Base-by-base conservation (phyloP, 2,329 filamentous ascomycete genomes). In the Cordyceps militaris region DNA sequence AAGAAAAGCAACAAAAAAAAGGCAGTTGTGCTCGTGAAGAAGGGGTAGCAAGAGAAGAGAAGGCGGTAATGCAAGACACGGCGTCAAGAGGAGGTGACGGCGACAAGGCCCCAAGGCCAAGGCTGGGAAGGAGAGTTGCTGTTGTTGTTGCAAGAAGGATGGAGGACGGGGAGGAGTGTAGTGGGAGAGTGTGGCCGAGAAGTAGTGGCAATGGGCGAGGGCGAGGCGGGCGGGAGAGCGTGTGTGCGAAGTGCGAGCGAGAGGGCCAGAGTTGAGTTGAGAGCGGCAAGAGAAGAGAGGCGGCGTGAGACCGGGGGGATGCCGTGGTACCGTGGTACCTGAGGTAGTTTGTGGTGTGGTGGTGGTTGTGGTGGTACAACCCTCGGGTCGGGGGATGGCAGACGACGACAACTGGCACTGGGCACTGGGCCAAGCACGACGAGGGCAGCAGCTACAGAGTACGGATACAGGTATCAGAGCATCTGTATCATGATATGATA, bases 1-100 rank as follows among this genome's bases (percentile, higher is more conserved):
- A 56, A 14, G 30, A 57, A 52, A 57, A 57, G 47, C 28, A 57
- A 52, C 46, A 40, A 30, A 57, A 44, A 50, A n/a, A 42, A 26
- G 44, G 19, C 5, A 55, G 30, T 46, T 34, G n/a, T 55, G 10
- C 10, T 19, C 38, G 21, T 6, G 46, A 38, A 40, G 23, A 30
- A 52, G 47, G 47, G 38, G 28, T 26, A 26, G n/a, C 16, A 43
- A 34, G 11, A 30, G 48, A 51, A 44, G 48, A 51, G 19, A 47
- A 42, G 16, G 26, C 16, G 40, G 38, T 36, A 10, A 24, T 38
- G 19, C 10, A 42, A n/a, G 46, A 26, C 19, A 19, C 48, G 19
- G 28, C 26, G 56, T 52, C 26, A 32, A 32, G 26, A 24, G 9
- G 26, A 46, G 36, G 46, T 19, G 40, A 52, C 38, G 38, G 26